Conservation (phyloP, 1,139 yeast species). For the Candida frijolesensis region DNA sequence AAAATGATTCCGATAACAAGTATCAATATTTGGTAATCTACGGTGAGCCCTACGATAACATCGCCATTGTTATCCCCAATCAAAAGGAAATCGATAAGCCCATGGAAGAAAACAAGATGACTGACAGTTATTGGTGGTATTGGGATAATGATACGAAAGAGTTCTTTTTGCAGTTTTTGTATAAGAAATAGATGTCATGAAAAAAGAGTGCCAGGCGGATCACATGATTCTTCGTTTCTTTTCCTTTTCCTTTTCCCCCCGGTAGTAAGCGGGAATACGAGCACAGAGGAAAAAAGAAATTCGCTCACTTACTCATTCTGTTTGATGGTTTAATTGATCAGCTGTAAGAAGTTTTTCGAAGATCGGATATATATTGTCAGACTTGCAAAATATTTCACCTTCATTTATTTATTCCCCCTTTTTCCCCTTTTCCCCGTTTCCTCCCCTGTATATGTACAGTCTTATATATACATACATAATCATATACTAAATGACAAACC, state of each 20-base stretch:
- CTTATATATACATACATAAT: background rate
- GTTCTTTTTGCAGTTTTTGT: constrained; percentile 70
- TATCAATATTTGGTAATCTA: constrained; percentile 72
- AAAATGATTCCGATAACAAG: constrained; percentile 36
- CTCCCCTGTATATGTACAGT: background rate
- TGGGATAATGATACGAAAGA: constrained; percentile 73
- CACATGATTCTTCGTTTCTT: background rate
- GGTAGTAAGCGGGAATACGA: background rate
- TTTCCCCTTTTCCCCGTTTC: background rate
- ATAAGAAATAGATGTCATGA: constrained; percentile 22
- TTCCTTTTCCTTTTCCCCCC: background rate
- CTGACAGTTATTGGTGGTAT: constrained; percentile 62
- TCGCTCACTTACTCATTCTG: background rate
- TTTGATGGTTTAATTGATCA: background rate
- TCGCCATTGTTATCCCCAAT: constrained; percentile 70
- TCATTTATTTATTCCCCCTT: background rate
- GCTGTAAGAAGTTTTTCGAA: background rate
- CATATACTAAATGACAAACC: constrained; percentile 4
- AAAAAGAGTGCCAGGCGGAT: background rate
- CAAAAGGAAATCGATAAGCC: constrained; percentile 53
- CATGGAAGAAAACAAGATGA: constrained; percentile 30
- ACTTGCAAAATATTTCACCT: background rate
- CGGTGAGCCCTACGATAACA: constrained; percentile 83
- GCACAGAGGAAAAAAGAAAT: background rate
- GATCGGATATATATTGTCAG: background rate